Evolutionary conservation across 352 stramenopile genomes (phyloP), one percentile per base, ranked within the genome.

Genomic region (Phytophthora pini): DNA sequence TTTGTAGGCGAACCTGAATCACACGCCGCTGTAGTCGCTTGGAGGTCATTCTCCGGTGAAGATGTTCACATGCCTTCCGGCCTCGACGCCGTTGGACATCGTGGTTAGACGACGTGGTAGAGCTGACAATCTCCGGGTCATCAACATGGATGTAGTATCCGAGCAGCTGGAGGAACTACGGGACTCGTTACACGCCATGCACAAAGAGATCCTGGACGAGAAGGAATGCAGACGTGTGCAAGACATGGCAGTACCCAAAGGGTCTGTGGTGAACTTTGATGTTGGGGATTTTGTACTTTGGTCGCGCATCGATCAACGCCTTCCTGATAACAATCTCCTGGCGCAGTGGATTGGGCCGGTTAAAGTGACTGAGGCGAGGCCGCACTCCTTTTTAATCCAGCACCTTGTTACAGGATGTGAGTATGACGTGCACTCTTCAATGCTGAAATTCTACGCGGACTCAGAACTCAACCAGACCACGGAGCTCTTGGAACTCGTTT

Each of bases 271-370:
- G 22, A 73, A 69, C n/a, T 74, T 65, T 39, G 50, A 54, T 4
- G 32, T 62, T 5, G 60, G 66, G 4, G 53, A 70, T 24, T 70
- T 55, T 47, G 61, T 74, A 5, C 46, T 74, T 0, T 70, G 60
- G 61, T 74, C 53, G 9, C 27, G 61, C 11, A 50, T 74, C 3
- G 60, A 67, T n/a, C 43, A 56, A 8, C 32, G 61, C 0, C 36
- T 74, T 17, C 53, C 60, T 0, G 48, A 52, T 15, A 53, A 61
- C 39, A 74, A 70, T 46, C 53, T 70, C 1, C 15, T 65, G 6
- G 66, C 29, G 3, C 51, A 66, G 13, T 70, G 48, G 47, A 8
- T 66, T 26, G 65, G 60, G 1, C 60, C 54, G 12, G 70, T 74
- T 32, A 66, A 66, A 13, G 39, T 62, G 1, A 40, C 26, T 12